phyloP scores from a whole-genome alignment of 805 yeast genomes.

The Yarrowia deformans region DNA sequence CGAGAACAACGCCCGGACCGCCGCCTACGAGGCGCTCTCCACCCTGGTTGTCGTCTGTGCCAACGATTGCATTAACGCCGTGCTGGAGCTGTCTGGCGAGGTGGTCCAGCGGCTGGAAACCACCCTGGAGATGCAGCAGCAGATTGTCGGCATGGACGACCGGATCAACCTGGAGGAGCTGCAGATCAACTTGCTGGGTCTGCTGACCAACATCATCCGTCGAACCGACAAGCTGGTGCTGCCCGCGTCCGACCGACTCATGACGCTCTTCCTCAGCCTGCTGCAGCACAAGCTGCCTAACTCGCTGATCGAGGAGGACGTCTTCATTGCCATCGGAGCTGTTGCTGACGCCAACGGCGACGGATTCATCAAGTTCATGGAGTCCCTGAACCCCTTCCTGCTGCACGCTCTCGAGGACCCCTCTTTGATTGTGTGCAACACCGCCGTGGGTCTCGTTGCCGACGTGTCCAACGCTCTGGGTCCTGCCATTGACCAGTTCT shows the following conservation, averaged over 20 bases:
- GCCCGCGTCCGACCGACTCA: conserved; percentile 79
- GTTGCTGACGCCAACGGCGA: conserved; percentile 81
- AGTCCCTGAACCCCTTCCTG: conserved; percentile 81
- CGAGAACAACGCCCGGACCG: conserved; percentile 86
- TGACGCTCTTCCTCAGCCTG: conserved; percentile 80
- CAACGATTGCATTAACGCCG: conserved; percentile 68
- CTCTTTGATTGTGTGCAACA: conserved; percentile 81
- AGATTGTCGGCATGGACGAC: conserved; percentile 71
- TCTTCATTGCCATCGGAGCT: conserved; percentile 89
- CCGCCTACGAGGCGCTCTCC: conserved; percentile 95
- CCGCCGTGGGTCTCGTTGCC: conserved; percentile 94
- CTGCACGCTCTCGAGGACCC: conserved; percentile 79
- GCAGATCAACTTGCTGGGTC: conserved; percentile 77
- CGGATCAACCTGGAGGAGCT: conserved; percentile 82
- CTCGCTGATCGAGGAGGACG: conserved; percentile 90
- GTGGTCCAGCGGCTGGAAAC: conserved; percentile 74
- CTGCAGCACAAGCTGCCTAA: conserved; percentile 68
- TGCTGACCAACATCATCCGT: conserved; percentile 83
- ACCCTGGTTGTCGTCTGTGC: conserved; percentile 80
- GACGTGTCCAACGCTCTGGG: conserved; percentile 93
- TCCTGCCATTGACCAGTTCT: conserved; percentile 71
- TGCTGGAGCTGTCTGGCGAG: conserved; percentile 77
- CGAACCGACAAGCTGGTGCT: conserved; percentile 72
- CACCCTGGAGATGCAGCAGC: conserved; percentile 66
- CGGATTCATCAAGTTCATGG: conserved; percentile 77